phyloP scores from a whole-genome alignment of 257 asterid species.

The Lavandula angustifolia region DNA sequence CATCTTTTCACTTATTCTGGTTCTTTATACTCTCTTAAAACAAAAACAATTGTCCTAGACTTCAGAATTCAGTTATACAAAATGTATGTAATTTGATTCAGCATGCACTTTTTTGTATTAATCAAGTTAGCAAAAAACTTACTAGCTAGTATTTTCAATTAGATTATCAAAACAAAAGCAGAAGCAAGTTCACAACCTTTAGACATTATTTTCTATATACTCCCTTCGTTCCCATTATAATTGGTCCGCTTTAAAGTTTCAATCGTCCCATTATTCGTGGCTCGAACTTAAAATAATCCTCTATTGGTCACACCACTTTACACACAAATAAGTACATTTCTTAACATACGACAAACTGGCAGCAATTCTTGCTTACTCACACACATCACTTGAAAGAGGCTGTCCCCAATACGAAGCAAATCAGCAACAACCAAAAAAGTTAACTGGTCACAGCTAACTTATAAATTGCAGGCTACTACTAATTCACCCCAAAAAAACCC shows the following conservation, averaged over 20 bases:
- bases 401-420: background rate
- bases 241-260: too few species aligned
- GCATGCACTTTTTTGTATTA: background rate
- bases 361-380: constrained; percentile 20
- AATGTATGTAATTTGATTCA: background rate
- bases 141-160: background rate
- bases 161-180: too few species aligned
- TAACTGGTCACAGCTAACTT: background rate
- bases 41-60: background rate
- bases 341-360: background rate
- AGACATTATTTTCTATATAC: too few species aligned
- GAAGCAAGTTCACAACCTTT: too few species aligned
- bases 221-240: too few species aligned
- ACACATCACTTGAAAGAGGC: background rate
- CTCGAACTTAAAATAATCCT: too few species aligned
- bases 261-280: too few species aligned
- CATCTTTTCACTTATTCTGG: background rate
- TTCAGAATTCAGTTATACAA: background rate
- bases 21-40: background rate
- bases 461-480: background rate
- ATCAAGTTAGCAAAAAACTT: background rate
- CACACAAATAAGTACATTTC: too few species aligned
- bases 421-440: background rate
- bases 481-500: background rate
- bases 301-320: too few species aligned